Percentiles rank a stretch among this genome's conserved stretches.
Evolutionary conservation across 768 basidiomycete species (phyloP).

Genomic region (Cystofilobasidium bisporidii): DNA sequence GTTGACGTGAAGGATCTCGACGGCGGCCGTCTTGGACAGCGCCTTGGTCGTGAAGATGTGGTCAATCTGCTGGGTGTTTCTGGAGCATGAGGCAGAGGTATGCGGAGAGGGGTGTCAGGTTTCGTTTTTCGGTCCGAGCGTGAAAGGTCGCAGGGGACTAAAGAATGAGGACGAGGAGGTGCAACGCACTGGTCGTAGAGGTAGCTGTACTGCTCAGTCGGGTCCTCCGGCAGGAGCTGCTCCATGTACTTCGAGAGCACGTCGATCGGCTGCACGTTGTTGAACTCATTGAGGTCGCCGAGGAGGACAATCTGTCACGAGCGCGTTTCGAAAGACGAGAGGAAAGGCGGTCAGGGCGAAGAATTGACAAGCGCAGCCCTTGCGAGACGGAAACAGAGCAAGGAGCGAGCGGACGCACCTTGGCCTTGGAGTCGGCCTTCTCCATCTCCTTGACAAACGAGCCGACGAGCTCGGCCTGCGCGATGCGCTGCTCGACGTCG

Average conservation of each 20-base stretch:
- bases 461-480: conserved; percentile 49
- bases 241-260: conserved; percentile 48
- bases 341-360: no score
- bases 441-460: conserved; percentile 30
- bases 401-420: conserved; percentile 37
- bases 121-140: no score
- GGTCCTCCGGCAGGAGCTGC: conserved; percentile 46
- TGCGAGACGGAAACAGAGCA: background rate
- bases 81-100: no score
- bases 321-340: conserved; percentile 33
- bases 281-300: conserved; percentile 57
- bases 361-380: no score
- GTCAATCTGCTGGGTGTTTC: conserved; percentile 52
- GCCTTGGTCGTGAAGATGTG: conserved; percentile 50
- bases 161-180: no score
- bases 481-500: conserved; percentile 46
- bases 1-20: conserved; percentile 56
- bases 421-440: background rate
- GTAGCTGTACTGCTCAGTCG: conserved; percentile 54
- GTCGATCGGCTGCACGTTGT: conserved; percentile 47
- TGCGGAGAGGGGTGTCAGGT: no score
- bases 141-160: no score
- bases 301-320: conserved; percentile 49
- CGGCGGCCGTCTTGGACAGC: conserved; percentile 43
- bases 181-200: conserved; percentile 46